Evolutionary conservation across 1,284 basidiomycete species (phyloP).

Genomic region (Fomitopsis palustris): DNA sequence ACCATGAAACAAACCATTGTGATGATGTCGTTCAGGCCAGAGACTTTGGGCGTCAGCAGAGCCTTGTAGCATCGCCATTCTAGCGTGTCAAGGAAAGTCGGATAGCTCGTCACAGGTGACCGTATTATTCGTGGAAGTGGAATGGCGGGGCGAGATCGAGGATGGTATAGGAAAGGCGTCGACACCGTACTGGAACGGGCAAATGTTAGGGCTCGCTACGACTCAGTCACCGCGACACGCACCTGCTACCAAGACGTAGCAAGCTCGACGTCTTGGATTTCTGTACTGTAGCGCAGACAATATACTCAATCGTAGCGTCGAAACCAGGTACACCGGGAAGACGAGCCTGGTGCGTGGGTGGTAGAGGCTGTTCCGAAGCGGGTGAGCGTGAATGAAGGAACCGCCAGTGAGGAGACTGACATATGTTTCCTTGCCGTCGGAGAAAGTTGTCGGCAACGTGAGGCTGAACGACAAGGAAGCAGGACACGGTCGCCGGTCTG

Average conservation of each 20-base stretch:
- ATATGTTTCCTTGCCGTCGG: slow-evolving; percentile 50
- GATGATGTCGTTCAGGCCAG: slow-evolving; percentile 41
- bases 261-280: slow-evolving; percentile 21
- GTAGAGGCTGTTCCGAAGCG: slow-evolving; percentile 38
- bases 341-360: slow-evolving; percentile 63
- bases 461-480: slow-evolving; percentile 49
- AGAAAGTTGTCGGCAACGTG: slow-evolving; percentile 54
- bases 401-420: slow-evolving; percentile 37
- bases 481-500: slow-evolving; percentile 45
- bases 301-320: slow-evolving; percentile 28
- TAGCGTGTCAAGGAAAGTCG: slow-evolving; percentile 37
- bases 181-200: slow-evolving; percentile 37
- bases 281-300: slow-evolving; percentile 22
- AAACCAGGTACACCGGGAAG: slow-evolving; percentile 70
- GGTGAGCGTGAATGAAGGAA: neutral
- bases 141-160: slow-evolving; percentile 56
- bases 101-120: slow-evolving; percentile 18
- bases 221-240: slow-evolving; percentile 1
- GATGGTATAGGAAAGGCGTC: slow-evolving; percentile 62
- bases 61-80: slow-evolving; percentile 54
- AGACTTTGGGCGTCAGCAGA: slow-evolving; percentile 36
- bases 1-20: slow-evolving; percentile 31
- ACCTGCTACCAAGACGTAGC: slow-evolving; percentile 24
- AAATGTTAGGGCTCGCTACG: neutral
- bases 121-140: slow-evolving; percentile 48